Base-by-base conservation (phyloP, 73 alveolate genomes). In the Paramecium primaurelia region DNA sequence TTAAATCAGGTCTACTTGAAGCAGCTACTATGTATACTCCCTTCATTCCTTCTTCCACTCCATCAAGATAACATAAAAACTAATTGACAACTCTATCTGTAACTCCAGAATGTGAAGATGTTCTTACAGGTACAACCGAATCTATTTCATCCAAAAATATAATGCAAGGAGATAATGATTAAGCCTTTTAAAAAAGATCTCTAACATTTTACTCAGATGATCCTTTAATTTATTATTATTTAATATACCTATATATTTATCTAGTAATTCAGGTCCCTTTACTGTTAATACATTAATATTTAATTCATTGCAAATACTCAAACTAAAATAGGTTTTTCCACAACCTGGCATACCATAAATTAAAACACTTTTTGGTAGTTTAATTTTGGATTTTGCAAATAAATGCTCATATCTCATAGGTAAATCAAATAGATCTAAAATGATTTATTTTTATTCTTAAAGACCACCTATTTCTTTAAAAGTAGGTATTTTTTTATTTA, bases 261-360 rank as follows among this genome's bases (percentile, higher is more conserved):
- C 95, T 9, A 97, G 91, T 20, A 97, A 83, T 89, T 97, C 99
- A 12, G 98, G 99, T 5, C 98, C 99, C 95, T 97, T 97, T 6
- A 97, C 97, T 25, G 95, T 92, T 4, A 96, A 92, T 12, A 97
- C 94, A 86, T 97, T 97, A 28, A 95, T 84, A 1, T 94, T 92
- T 73, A 92, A 94, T 77, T 97, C 97, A 58, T 96, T 96, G 20
- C 98, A 96, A 18, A 96, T 95, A 4, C 97, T 96, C 38, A 92
- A 87, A 9, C 98, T 98, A 58, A 97, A 71, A 83, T 92, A 96
- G 1, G 99, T 94, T 58, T 96, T 96, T 0, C 98, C 99, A 71
- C 98, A 96, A 40, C 98, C 98, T n/a, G 98, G 98, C 54, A 97
- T 97, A 0, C 99, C 98, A 93, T 96, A 97, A 36, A 97, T 93